phyloP scores from a whole-genome alignment of 176 grass and related monocot species.

The bread wheat (Triticum aestivum) region IWGSC_CS_RefSeq_v2.1 NC_057802.1:582663526-582664025 shows the following conservation, averaged over 20 bases:
- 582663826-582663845: constrained; percentile 42
- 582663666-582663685: constrained; percentile 17
- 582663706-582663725: constrained; percentile 39
- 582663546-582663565: neutral
- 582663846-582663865: constrained; percentile 17
- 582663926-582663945: neutral
- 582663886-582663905: constrained; percentile 39
- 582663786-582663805: constrained; percentile 47
- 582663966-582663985: neutral
- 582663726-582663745: constrained; percentile 43
- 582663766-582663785: constrained; percentile 46
- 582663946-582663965: neutral
- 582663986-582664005: neutral
- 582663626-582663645: constrained; percentile 14
- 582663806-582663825: constrained; percentile 44
- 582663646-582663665: constrained; percentile 24
- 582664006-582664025: neutral
- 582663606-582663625: constrained; percentile 47
- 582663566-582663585: too few species aligned
- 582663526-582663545: neutral
- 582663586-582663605: constrained; percentile 39
- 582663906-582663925: constrained; percentile 20
- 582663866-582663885: constrained; percentile 21
- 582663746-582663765: constrained; percentile 47
- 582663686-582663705: constrained; percentile 56